Evolutionary conservation across 768 basidiomycete genomes (phyloP).

Genomic region (Sistotremastrum suecicum): DNA sequence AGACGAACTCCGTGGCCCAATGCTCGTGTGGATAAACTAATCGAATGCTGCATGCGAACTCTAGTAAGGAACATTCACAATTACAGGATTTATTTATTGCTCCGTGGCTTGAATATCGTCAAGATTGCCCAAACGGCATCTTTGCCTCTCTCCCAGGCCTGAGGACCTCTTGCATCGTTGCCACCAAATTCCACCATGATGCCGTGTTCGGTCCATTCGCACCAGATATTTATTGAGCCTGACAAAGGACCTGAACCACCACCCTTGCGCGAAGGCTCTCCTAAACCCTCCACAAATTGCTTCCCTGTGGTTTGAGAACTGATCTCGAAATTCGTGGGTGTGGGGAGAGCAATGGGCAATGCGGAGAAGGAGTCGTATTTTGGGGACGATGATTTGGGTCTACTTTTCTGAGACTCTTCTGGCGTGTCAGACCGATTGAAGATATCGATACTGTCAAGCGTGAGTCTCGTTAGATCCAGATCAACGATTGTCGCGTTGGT

Average conservation of each 20-base stretch:
- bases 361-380: slow-evolving; percentile 44
- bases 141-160: slow-evolving; percentile 80
- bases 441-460: slow-evolving; percentile 64
- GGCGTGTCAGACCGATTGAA: slow-evolving; percentile 47
- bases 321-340: slow-evolving; percentile 24
- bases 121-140: slow-evolving; percentile 69
- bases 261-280: slow-evolving; percentile 85
- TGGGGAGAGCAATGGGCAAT: slow-evolving; percentile 34
- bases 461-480: slow-evolving; percentile 35
- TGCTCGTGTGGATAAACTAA: too few species aligned
- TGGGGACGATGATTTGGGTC: slow-evolving; percentile 13
- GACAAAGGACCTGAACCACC: slow-evolving; percentile 76
- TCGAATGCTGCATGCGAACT: not conserved
- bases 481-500: slow-evolving; percentile 29
- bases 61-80: not conserved
- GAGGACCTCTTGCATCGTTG: slow-evolving; percentile 58
- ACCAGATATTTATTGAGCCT: slow-evolving; percentile 85
- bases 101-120: slow-evolving; percentile 35
- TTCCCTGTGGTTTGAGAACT: slow-evolving; percentile 47
- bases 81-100: not conserved
- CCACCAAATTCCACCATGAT: slow-evolving; percentile 82
- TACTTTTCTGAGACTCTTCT: slow-evolving; percentile 8
- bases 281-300: slow-evolving; percentile 58
- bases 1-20: too few species aligned
- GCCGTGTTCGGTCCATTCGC: slow-evolving; percentile 76